A percentile compares a stretch with the other conserved stretches of the same genome.
phyloP scores from a whole-genome alignment of 73 alveolate species.

The Paramecium tetraurelia region DNA sequence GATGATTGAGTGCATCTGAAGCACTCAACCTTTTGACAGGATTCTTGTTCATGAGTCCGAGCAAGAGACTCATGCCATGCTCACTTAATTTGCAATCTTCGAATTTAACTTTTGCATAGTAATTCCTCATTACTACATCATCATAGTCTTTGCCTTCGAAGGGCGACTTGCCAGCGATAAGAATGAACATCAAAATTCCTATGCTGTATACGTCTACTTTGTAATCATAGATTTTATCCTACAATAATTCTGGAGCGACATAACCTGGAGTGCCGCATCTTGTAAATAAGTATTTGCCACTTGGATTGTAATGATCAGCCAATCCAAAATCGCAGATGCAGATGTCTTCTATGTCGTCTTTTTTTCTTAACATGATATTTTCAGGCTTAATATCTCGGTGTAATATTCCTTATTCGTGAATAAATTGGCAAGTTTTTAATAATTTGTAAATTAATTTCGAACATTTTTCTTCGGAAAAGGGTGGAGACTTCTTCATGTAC shows the following conservation, averaged over 20 bases:
- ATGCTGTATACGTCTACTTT: slow-evolving; percentile 57
- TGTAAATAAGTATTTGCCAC: slow-evolving; percentile 51
- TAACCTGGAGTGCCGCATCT: slow-evolving; percentile 97
- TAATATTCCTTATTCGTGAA: slow-evolving; percentile 75
- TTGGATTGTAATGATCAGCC: slow-evolving; percentile 44
- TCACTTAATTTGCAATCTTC: slow-evolving; percentile 2
- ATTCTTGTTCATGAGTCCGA: not conserved
- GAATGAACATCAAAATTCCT: slow-evolving; percentile 52
- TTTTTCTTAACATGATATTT: slow-evolving; percentile 72
- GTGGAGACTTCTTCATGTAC: slow-evolving; percentile 32
- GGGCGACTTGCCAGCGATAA: slow-evolving; percentile 17
- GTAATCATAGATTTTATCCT: slow-evolving; percentile 60
- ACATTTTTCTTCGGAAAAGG: slow-evolving; percentile 55
- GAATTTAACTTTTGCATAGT: slow-evolving; percentile 22
- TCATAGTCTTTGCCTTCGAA: slow-evolving; percentile 37
- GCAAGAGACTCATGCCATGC: slow-evolving; percentile 1
- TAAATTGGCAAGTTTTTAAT: slow-evolving; percentile 56
- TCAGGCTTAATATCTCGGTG: slow-evolving; percentile 90
- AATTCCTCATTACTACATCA: slow-evolving; percentile 12
- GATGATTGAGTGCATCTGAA: not conserved
- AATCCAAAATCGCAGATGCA: slow-evolving; percentile 82
- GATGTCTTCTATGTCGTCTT: slow-evolving; percentile 71
- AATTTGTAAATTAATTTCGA: slow-evolving; percentile 8
- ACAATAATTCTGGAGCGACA: slow-evolving; percentile 96
- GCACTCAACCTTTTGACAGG: slow-evolving; percentile 17